phyloP scores from a whole-genome alignment of 306 rosid species.

The Clitoria ternatea region DNA sequence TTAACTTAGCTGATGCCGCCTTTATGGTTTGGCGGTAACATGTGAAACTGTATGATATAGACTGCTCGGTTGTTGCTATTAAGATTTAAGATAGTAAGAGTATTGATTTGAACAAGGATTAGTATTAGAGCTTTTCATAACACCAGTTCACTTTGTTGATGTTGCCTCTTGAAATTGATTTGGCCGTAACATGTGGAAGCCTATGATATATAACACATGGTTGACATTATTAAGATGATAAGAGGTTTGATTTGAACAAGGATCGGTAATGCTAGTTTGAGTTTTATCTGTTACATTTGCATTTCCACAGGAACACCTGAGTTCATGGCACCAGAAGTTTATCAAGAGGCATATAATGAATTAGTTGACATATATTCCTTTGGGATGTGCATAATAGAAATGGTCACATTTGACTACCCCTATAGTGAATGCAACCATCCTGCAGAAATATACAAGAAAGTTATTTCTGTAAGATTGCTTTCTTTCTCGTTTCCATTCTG shows the following conservation, averaged over 20 bases:
- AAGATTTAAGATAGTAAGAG: constrained; percentile 4
- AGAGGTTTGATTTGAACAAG: constrained; percentile 18
- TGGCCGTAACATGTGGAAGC: neutral
- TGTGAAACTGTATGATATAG: neutral
- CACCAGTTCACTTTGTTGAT: constrained; percentile 16
- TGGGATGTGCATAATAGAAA: constrained; percentile 95
- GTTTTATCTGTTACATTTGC: constrained; percentile 12
- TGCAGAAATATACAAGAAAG: constrained; percentile 97
- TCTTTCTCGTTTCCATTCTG: constrained; percentile 13
- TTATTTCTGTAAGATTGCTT: constrained; percentile 71
- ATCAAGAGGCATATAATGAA: constrained; percentile 88
- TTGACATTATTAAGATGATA: neutral
- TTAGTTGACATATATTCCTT: constrained; percentile 93
- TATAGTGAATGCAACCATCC: constrained; percentile 95
- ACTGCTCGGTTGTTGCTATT: too few species aligned
- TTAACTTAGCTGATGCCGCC: constrained; percentile 12
- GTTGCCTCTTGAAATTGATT: neutral
- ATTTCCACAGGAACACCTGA: constrained; percentile 78
- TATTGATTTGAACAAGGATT: constrained; percentile 16
- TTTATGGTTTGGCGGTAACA: neutral
- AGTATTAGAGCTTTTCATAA: too few species aligned
- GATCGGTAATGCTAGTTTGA: constrained; percentile 4
- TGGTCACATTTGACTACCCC: constrained; percentile 95
- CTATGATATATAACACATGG: neutral
- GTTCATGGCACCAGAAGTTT: constrained; percentile 98